Base-by-base conservation (phyloP, 768 basidiomycete genomes). In the Boletus speciosus region DNA sequence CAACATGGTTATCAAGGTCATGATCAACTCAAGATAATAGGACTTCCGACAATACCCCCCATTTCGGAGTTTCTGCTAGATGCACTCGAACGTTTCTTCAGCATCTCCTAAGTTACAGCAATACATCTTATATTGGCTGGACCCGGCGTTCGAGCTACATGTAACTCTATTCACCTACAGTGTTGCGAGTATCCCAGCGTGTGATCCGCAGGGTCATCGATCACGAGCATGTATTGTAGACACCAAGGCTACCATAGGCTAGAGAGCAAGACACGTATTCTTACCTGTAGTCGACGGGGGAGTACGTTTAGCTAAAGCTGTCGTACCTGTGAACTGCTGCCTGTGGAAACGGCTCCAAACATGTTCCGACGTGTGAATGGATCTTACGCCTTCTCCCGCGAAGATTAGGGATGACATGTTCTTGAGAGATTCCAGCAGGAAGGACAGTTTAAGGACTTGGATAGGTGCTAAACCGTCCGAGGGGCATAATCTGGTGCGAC, bases 1-100 rank as follows among this genome's bases (percentile, higher is more conserved):
- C 9, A 79, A 81, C 31, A 78, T 95, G 76, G 90, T 97, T 35
- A 78, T 98, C 67, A 98, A 98, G 76, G 82, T 96, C 53, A 85
- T 97, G 81, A 81, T 98, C 52, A 84, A 76, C 16, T 63, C 76
- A 46, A 72, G 67, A 67, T 41, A 67, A 66, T 47, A 35, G 29
- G 34, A 39, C 25, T 21, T 27, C 11, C 42, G 43, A 23, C 29
- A 35, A 37, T 52, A 47, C 21, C 36, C 21, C 19, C 36, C 40
- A 34, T 57, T 49, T 49, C 52, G 2, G 32, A 11, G n/a, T 56
- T 34, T 50, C 38, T 50, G 31, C 27, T 57, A 57, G 61, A 56
- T 49, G 40, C 34, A 59, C 36, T 51, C 9, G 12, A 23, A 36
- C 31, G 29, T 49, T 45, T 52, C 47, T 46, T 36, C 45, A 52